Percentiles rank a stretch among this genome's conserved stretches.
These are phyloP conservation scores for Candida tibetensis DNA, from an alignment of 805 yeast species.

Conservation along the genomic window DNA sequence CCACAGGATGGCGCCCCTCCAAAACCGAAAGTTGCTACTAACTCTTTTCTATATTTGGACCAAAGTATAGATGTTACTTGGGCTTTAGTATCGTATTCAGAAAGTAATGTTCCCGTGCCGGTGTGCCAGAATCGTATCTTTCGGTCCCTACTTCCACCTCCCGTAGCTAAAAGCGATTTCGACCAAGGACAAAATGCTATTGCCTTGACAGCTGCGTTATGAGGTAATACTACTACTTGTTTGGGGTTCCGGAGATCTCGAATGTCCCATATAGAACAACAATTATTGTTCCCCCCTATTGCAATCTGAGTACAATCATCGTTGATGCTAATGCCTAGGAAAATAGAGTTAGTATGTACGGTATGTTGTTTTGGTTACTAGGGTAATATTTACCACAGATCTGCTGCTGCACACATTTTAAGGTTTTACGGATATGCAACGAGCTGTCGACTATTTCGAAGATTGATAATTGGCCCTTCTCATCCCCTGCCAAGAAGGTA, in stretches of 20 bases:
- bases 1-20: slow-evolving; percentile 52
- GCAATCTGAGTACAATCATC: slow-evolving; percentile 57
- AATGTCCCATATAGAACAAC: slow-evolving; percentile 76
- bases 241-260: slow-evolving; percentile 31
- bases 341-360: slow-evolving; percentile 16
- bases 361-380: background rate
- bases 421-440: slow-evolving; percentile 11
- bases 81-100: slow-evolving; percentile 54
- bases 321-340: slow-evolving; percentile 57
- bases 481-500: slow-evolving; percentile 62
- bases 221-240: slow-evolving; percentile 52
- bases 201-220: slow-evolving; percentile 87
- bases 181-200: slow-evolving; percentile 92
- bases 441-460: slow-evolving; percentile 28
- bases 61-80: slow-evolving; percentile 81
- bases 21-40: slow-evolving; percentile 82
- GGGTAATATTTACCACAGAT: slow-evolving; percentile 36
- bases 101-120: slow-evolving; percentile 66
- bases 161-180: slow-evolving; percentile 75
- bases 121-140: slow-evolving; percentile 88
- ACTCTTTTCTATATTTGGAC: slow-evolving; percentile 62
- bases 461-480: slow-evolving; percentile 53
- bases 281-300: slow-evolving; percentile 82
- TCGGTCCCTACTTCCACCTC: slow-evolving; percentile 85
- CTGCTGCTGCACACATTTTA: slow-evolving; percentile 32